phyloP scores from a whole-genome alignment of 2,329 filamentous ascomycete species.

The Pseudogymnoascus destructans region DNA sequence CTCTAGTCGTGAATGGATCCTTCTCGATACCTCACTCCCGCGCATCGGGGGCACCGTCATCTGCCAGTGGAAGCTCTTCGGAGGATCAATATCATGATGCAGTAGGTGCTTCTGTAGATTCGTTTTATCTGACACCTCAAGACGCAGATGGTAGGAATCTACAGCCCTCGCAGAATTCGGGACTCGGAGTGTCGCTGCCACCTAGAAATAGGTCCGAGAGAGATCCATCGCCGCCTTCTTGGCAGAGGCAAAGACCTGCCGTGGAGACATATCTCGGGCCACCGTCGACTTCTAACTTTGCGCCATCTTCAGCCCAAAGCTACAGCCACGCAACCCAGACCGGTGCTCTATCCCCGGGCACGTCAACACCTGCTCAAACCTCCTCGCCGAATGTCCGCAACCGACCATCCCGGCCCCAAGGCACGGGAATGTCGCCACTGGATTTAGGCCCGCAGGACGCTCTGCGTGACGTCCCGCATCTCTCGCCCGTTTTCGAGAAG shows the following conservation, averaged over 20 bases:
- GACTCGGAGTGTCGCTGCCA: neutral
- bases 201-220: neutral
- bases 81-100: constrained; percentile 21
- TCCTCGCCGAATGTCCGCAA: neutral
- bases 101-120: constrained; percentile 20
- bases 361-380: neutral
- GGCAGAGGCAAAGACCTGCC: neutral
- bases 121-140: constrained; percentile 14
- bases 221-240: neutral
- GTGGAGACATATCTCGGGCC: neutral
- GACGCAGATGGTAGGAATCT: neutral
- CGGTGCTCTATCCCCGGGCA: neutral
- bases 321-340: neutral
- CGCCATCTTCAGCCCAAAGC: neutral
- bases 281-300: neutral
- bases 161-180: neutral
- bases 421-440: neutral
- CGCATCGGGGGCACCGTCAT: constrained; percentile 21
- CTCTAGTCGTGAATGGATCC: constrained; percentile 25
- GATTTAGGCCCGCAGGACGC: neutral
- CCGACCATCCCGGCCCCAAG: neutral
- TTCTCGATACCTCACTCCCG: constrained; percentile 19
- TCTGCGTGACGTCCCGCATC: constrained; percentile 25
- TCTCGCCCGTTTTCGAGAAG: constrained; percentile 64
- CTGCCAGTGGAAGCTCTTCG: constrained; percentile 18